phyloP scores from a whole-genome alignment of 345 rosid genomes.

The Populus pruinosa region DNA sequence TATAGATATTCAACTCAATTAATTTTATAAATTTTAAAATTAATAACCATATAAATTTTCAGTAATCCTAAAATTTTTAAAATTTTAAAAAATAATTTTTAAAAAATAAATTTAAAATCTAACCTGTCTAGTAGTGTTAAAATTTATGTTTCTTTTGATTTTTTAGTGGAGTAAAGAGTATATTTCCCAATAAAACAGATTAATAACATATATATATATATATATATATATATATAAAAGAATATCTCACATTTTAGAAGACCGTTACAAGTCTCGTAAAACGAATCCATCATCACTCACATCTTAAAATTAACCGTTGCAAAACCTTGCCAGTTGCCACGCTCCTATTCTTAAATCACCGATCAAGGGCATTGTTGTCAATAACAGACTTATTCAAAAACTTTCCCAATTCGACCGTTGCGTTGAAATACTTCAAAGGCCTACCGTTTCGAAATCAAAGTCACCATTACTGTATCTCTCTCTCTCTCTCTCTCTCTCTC shows the following conservation, averaged over 20 bases:
- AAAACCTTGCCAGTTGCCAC: too few relatives aligned
- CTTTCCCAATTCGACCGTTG: constrained; percentile 28
- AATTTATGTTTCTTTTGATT: too few relatives aligned
- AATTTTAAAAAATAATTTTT: rapidly evolving
- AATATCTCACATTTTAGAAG: too few relatives aligned
- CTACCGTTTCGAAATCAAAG: constrained; percentile 11
- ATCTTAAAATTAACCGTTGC: too few relatives aligned
- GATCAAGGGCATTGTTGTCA: neutral
- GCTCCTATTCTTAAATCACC: neutral
- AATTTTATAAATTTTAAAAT: rapidly evolving
- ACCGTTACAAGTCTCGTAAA: too few relatives aligned
- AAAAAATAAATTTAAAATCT: too few relatives aligned
- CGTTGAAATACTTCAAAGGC: neutral
- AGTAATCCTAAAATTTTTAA: rapidly evolving
- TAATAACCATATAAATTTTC: rapidly evolving
- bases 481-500: constrained; percentile 10
- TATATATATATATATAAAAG: too few relatives aligned
- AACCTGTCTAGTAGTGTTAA: too few relatives aligned
- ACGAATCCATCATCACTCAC: too few relatives aligned
- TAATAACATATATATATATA: too few relatives aligned
- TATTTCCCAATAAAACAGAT: too few relatives aligned
- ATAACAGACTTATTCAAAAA: neutral
- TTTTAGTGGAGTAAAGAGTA: too few relatives aligned
- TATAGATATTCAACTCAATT: rapidly evolving
- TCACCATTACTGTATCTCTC: constrained; percentile 5